Base-by-base conservation (phyloP, 306 rosid species). In the Dalbergia cochinchinensis region DNA sequence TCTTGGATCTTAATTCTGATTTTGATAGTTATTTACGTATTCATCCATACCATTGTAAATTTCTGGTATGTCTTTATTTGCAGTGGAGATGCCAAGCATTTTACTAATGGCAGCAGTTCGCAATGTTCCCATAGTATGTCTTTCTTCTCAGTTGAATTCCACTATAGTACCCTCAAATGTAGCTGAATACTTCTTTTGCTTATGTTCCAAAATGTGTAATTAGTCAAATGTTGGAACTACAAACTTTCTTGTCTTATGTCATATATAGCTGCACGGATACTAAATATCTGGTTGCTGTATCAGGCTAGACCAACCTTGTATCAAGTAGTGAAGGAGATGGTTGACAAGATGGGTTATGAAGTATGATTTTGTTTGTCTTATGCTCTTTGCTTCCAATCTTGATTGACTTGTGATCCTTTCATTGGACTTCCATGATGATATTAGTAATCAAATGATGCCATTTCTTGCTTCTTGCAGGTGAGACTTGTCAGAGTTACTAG, bases 21-120 rank as follows among this genome's bases (percentile, higher is more conserved):
- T 50, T 59, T 71, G 73, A 68, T 77, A 70, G 14, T 67, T 54
- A 31, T 69, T 60, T 69, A 76, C 57, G 31, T 26, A 26, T 26
- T 26, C 31, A 26, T 26, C 59, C 67, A 5, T 55, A 3, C 44
- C 9, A 33, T 73, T 79, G 68, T 74, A 83, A 80, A 62, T 58
- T 61, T 83, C 33, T 78, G 83, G 18, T 54, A 78, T 84, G 74
- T 68, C 76, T 85, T 79, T 78, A 59, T 73, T 86, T 84, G 83
- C 91, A 95, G 99, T 89, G 96, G 99, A 95, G 83, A 91, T 95
- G 99, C 99, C 99, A 0, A 93, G 98, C 47, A 92, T 89, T 73
- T 83, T 95, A 74, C 92, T 95, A 41, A 83, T 93, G 98, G 99
- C 98, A 42, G 98, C 99, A 33, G 63, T 95, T 77, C 96, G 96